These are phyloP conservation scores for Paraphaeosphaeria minitans DNA, from an alignment of 2,329 filamentous ascomycete genomes.

Conservation along the genomic window DNA sequence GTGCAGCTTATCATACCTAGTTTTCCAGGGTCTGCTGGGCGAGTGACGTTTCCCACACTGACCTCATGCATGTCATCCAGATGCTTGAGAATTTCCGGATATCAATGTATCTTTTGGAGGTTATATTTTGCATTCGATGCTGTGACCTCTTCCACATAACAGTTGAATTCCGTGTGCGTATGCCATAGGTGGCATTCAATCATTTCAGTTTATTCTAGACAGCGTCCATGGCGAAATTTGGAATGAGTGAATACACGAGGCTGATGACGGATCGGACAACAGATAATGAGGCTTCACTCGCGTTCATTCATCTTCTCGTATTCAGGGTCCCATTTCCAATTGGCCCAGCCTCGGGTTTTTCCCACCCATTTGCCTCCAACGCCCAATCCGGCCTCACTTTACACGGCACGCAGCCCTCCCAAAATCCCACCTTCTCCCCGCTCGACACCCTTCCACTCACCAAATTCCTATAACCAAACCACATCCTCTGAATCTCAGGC, in stretches of 20 bases:
- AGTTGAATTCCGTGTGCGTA: too few relatives aligned
- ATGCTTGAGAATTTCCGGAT: neutral
- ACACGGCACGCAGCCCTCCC: conserved; percentile 34
- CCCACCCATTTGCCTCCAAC: conserved; percentile 28
- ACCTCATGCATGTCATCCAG: neutral
- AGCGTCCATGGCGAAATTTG: too few relatives aligned
- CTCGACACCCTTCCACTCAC: conserved; percentile 28
- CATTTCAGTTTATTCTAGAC: too few relatives aligned
- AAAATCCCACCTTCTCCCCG: conserved; percentile 21
- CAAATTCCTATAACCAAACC: conserved; percentile 30
- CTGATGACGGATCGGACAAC: too few relatives aligned
- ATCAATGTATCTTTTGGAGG: neutral
- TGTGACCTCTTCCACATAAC: too few relatives aligned
- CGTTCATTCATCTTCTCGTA: neutral
- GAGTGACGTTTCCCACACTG: neutral
- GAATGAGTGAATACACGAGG: too few relatives aligned
- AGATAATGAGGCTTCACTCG: too few relatives aligned
- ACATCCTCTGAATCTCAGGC: conserved; percentile 34
- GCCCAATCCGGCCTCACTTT: conserved; percentile 25
- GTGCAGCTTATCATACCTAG: too few relatives aligned
- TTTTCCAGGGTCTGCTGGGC: neutral
- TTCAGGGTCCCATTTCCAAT: neutral
- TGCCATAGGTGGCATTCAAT: too few relatives aligned
- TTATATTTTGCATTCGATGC: too few relatives aligned
- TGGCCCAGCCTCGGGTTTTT: conserved; percentile 25